phyloP scores from a whole-genome alignment of 73 alveolate species.

The Paramecium primaurelia region DNA sequence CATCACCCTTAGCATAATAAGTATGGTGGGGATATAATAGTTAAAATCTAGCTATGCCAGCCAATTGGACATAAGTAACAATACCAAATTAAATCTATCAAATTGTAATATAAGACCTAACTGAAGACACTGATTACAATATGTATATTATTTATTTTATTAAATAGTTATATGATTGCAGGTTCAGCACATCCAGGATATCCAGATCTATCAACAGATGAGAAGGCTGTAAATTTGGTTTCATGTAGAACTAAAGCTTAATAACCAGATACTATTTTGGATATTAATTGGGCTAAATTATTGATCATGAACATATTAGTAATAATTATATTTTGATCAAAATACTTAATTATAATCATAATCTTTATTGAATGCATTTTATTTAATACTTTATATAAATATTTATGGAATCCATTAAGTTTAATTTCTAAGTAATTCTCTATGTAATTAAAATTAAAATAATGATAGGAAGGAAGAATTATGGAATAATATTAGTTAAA shows the following conservation, averaged over 20 bases:
- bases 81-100: neutral
- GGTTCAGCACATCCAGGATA: conserved; percentile 49
- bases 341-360: neutral
- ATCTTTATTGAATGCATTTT: too few relatives aligned
- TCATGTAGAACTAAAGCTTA: neutral
- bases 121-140: conserved; percentile 42
- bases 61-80: neutral
- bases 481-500: too few relatives aligned
- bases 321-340: neutral
- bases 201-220: neutral
- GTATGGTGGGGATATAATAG: conserved; percentile 54
- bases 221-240: neutral
- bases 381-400: too few relatives aligned
- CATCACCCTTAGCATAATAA: conserved; percentile 34
- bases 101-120: neutral
- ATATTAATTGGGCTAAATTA: neutral
- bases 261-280: neutral
- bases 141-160: conserved; percentile 20
- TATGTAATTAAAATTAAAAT: too few relatives aligned
- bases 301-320: neutral
- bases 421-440: too few relatives aligned
- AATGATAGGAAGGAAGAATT: too few relatives aligned
- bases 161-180: neutral
- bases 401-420: too few relatives aligned
- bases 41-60: conserved; percentile 32